Evolutionary conservation across 495 filamentous ascomycete species (phyloP).

Genomic region (Neurospora sp.): DNA sequence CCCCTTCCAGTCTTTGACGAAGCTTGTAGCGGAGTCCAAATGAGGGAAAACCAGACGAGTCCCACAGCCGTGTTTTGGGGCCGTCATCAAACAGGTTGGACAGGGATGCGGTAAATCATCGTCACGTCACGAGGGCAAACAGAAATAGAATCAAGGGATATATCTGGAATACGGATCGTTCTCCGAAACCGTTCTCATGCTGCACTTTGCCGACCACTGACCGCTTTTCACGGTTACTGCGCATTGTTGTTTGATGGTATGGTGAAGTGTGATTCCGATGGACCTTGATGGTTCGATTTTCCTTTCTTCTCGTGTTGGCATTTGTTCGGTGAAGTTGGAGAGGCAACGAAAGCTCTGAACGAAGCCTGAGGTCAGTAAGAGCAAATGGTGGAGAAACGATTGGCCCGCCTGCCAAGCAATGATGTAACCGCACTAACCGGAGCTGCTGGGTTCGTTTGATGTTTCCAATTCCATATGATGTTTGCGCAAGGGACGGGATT

Average conservation of each 20-base stretch:
- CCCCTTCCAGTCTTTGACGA: neutral
- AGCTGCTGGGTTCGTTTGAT: neutral
- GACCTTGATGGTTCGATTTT: neutral
- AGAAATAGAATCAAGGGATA: neutral
- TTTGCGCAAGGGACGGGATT: neutral
- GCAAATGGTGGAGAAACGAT: neutral
- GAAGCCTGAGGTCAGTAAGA: neutral
- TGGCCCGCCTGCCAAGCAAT: neutral
- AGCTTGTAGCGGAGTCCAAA: neutral
- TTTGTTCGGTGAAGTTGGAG: neutral
- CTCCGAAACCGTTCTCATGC: neutral
- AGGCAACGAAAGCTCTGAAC: neutral
- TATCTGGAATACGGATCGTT: neutral
- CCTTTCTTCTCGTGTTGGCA: neutral
- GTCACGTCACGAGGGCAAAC: slow-evolving; percentile 19
- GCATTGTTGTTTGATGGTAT: neutral
- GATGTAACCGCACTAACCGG: neutral
- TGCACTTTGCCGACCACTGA: neutral
- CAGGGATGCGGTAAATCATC: slow-evolving; percentile 11
- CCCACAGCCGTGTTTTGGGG: slow-evolving; percentile 13
- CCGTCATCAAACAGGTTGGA: neutral
- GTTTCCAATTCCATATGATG: neutral
- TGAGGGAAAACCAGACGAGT: neutral
- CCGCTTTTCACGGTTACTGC: neutral
- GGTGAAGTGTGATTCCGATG: neutral